phyloP scores from a whole-genome alignment of 768 basidiomycete genomes.

The Rhodotorula paludigena region DNA sequence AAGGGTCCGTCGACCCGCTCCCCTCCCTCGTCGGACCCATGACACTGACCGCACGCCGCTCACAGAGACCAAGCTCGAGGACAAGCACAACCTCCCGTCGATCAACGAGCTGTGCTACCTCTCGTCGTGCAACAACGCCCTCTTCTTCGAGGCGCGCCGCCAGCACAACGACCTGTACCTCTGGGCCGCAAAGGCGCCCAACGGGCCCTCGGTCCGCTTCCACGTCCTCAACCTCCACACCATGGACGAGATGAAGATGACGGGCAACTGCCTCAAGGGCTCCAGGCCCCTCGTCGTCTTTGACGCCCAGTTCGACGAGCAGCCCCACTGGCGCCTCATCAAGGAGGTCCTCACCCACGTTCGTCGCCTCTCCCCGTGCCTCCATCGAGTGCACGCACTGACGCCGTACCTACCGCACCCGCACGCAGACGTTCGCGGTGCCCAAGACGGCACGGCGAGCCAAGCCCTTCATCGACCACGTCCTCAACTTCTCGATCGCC shows the following conservation, averaged over 20 bases:
- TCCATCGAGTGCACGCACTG: neutral
- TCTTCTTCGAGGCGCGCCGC: slow-evolving; percentile 93
- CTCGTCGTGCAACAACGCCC: slow-evolving; percentile 92
- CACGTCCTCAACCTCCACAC: slow-evolving; percentile 98
- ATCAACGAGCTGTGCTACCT: slow-evolving; percentile 95
- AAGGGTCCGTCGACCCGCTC: slow-evolving; percentile 62
- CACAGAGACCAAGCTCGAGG: slow-evolving; percentile 91
- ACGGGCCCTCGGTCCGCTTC: slow-evolving; percentile 93
- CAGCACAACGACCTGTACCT: slow-evolving; percentile 87
- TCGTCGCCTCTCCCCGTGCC: slow-evolving; percentile 45
- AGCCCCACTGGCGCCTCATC: slow-evolving; percentile 74
- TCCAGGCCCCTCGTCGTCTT: slow-evolving; percentile 88
- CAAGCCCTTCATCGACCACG: slow-evolving; percentile 97
- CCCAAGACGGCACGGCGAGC: slow-evolving; percentile 82
- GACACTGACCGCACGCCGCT: neutral
- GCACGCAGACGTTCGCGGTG: slow-evolving; percentile 79
- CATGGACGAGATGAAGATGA: slow-evolving; percentile 99
- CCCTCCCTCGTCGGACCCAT: neutral
- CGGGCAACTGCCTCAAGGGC: slow-evolving; percentile 95
- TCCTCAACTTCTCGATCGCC: slow-evolving; percentile 89
- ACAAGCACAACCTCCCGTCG: slow-evolving; percentile 85
- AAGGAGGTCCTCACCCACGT: slow-evolving; percentile 95
- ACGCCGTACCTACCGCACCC: neutral
- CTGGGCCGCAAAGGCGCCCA: slow-evolving; percentile 95
- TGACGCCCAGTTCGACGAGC: slow-evolving; percentile 81